These are phyloP conservation scores for Funneliformis mosseae DNA, from an alignment of 192 early-diverging fungal species.

Conservation along the genomic window DNA sequence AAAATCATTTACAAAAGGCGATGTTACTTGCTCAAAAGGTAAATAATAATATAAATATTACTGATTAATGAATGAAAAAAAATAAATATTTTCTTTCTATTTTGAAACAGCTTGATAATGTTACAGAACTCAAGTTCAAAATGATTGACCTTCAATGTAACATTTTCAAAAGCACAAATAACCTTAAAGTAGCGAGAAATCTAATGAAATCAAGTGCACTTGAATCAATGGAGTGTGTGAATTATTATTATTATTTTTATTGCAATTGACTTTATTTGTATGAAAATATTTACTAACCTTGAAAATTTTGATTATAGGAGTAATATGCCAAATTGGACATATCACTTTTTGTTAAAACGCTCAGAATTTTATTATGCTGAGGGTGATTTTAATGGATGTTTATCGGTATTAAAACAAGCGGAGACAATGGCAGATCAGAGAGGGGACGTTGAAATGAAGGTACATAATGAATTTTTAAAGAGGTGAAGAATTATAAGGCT, in stretches of 20 bases:
- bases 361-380: slow-evolving; percentile 10
- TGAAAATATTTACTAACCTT: not conserved
- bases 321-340: slow-evolving; percentile 32
- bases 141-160: slow-evolving; percentile 32
- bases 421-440: slow-evolving; percentile 31
- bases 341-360: slow-evolving; percentile 29
- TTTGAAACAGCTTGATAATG: slow-evolving; percentile 23
- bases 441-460: slow-evolving; percentile 37
- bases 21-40: slow-evolving; percentile 28
- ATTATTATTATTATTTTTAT: not conserved
- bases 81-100: not conserved
- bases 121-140: slow-evolving; percentile 27
- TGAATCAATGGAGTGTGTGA: slow-evolving; percentile 36
- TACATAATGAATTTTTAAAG: not conserved
- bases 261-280: not conserved
- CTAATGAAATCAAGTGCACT: slow-evolving; percentile 13
- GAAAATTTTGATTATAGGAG: not conserved
- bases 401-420: slow-evolving; percentile 28
- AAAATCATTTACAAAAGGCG: slow-evolving; percentile 32
- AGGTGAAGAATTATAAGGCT: not conserved
- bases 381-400: slow-evolving; percentile 32
- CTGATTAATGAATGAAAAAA: not conserved
- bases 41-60: not conserved
- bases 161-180: slow-evolving; percentile 25
- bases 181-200: slow-evolving; percentile 28